These are phyloP conservation scores for Solanum pimpinellifolium DNA, from an alignment of 257 asterid genomes.

Conservation along the genomic window DNA sequence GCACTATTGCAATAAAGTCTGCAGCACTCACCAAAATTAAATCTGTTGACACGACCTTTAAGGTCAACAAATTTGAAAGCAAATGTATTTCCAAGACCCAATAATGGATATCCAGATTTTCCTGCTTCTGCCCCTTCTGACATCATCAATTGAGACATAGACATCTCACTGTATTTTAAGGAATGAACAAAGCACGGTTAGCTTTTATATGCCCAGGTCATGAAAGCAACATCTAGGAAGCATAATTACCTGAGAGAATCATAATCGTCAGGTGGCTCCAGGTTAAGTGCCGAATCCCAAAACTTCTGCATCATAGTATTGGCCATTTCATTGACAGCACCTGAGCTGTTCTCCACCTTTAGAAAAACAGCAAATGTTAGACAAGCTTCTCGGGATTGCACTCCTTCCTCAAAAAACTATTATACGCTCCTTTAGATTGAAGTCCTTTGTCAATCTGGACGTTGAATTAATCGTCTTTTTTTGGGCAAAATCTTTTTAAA, in stretches of 20 bases:
- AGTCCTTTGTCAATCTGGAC: not conserved
- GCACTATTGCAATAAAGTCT: not conserved
- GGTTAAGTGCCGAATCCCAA: conserved; percentile 91
- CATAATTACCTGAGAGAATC: conserved; percentile 59
- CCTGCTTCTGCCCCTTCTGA: conserved; percentile 51
- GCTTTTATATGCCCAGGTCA: not conserved
- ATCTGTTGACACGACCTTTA: conserved; percentile 67
- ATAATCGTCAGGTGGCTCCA: conserved; percentile 77
- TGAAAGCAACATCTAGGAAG: not conserved
- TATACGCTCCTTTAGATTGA: not conserved
- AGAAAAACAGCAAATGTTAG: not conserved
- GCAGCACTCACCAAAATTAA: conserved; percentile 59
- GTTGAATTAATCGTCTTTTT: not conserved
- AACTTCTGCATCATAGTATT: conserved; percentile 87
- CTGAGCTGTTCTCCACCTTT: conserved; percentile 78
- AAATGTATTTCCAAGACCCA: conserved; percentile 69
- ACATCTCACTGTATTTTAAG: conserved; percentile 59
- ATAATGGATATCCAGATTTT: conserved; percentile 59
- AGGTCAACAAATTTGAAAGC: conserved; percentile 72
- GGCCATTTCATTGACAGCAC: conserved; percentile 61
- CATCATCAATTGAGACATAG: conserved; percentile 51
- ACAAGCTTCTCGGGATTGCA: not conserved
- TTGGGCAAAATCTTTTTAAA: not conserved
- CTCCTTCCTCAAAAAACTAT: not conserved
- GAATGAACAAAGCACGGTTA: not conserved